These are phyloP conservation scores for Marasmius sp. DNA, from an alignment of 1,284 basidiomycete species.

Conservation along the genomic window DNA sequence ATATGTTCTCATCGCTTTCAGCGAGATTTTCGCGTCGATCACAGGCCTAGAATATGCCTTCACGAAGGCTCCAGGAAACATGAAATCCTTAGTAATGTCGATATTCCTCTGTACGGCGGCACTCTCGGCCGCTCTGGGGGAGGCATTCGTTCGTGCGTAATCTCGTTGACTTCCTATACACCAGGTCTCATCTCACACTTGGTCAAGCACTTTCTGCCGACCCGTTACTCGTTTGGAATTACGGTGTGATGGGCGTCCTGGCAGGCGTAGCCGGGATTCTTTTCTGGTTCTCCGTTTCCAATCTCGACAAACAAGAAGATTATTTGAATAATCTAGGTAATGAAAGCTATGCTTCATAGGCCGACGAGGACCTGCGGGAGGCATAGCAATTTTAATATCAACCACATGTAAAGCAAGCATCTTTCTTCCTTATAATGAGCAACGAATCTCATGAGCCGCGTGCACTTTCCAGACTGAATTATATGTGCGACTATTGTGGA, in stretches of 20 bases:
- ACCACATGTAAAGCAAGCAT: too few species aligned
- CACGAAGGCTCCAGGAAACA: constrained; percentile 81
- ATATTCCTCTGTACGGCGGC: constrained; percentile 73
- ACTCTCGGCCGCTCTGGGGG: constrained; percentile 60
- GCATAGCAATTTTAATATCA: too few species aligned
- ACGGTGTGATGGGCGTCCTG: constrained; percentile 22
- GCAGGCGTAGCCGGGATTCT: constrained; percentile 21
- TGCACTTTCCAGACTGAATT: too few species aligned
- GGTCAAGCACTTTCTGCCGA: constrained; percentile 33
- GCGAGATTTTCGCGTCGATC: constrained; percentile 84
- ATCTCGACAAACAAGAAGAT: constrained; percentile 37
- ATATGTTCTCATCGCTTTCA: constrained; percentile 68
- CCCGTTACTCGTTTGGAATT: constrained; percentile 40
- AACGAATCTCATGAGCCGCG: too few species aligned
- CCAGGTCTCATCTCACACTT: background rate
- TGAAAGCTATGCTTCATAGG: background rate
- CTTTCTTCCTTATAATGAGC: too few species aligned
- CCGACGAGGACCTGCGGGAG: too few species aligned
- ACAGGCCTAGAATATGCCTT: constrained; percentile 89
- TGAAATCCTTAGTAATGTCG: constrained; percentile 77
- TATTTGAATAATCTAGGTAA: background rate
- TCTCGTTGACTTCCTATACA: constrained; percentile 37
- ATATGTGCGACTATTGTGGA: too few species aligned
- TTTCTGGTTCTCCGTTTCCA: constrained; percentile 54
- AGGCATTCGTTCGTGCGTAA: constrained; percentile 69